Conservation (phyloP, 192 early-diverging fungal genomes). For the Rhizophlyctis rosea region DNA sequence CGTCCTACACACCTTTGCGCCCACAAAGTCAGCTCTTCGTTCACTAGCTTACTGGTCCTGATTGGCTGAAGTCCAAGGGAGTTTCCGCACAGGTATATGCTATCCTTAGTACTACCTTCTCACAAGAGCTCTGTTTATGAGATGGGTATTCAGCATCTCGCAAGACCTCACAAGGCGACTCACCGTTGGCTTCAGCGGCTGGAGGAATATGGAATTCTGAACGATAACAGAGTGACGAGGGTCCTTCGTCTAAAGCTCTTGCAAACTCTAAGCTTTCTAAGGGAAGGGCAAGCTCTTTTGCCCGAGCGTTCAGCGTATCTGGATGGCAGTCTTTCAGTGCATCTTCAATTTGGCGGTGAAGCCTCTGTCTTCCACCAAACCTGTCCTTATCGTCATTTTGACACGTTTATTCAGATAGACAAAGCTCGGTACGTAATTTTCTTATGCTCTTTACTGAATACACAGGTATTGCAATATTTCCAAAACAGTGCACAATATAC, state of each 20-base stretch:
- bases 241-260: conserved; percentile 52
- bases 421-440: too few relatives aligned
- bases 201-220: conserved; percentile 72
- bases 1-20: conserved; percentile 48
- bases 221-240: conserved; percentile 58
- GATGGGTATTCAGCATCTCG: neutral
- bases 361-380: too few relatives aligned
- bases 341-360: too few relatives aligned
- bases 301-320: too few relatives aligned
- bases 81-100: conserved; percentile 89
- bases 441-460: too few relatives aligned
- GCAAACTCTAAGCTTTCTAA: conserved; percentile 50
- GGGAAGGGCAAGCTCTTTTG: conserved; percentile 1
- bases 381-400: too few relatives aligned
- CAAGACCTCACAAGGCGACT: neutral
- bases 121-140: neutral
- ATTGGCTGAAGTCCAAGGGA: conserved; percentile 87
- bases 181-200: too few relatives aligned
- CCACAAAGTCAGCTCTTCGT: conserved; percentile 92
- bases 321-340: too few relatives aligned
- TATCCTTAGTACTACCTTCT: conserved; percentile 5
- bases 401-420: too few relatives aligned
- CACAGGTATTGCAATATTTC: too few relatives aligned
- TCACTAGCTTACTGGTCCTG: conserved; percentile 59
- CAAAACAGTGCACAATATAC: too few relatives aligned